A percentile compares a stretch with the other conserved stretches of the same genome.
These are phyloP conservation scores for Dichomitus squalens DNA, from an alignment of 1,284 basidiomycete genomes.

Conservation along the genomic window DNA sequence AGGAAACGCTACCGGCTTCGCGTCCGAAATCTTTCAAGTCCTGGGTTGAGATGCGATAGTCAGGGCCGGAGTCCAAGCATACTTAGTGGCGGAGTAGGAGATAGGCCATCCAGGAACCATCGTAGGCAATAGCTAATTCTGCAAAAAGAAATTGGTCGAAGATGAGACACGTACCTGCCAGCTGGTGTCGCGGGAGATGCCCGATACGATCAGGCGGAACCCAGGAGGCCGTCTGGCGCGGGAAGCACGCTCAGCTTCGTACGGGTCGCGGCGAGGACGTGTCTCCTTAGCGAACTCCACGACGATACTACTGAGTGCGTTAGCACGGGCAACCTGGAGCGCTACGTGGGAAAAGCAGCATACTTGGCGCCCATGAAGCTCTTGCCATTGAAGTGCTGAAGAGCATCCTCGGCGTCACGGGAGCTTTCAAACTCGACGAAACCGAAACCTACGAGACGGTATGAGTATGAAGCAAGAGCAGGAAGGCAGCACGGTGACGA, in stretches of 20 bases:
- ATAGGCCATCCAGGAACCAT: neutral
- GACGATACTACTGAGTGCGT: slow-evolving; percentile 63
- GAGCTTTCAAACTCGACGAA: slow-evolving; percentile 92
- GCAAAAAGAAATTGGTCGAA: slow-evolving; percentile 1
- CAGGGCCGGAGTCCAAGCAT: slow-evolving; percentile 2
- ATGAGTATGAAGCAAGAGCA: neutral
- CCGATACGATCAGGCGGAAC: slow-evolving; percentile 81
- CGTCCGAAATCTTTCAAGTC: slow-evolving; percentile 97
- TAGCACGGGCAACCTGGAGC: slow-evolving; percentile 1
- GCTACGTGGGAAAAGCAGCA: slow-evolving; percentile 26
- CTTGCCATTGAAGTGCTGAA: slow-evolving; percentile 85
- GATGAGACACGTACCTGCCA: slow-evolving; percentile 81
- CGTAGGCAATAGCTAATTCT: neutral
- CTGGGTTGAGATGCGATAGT: slow-evolving; percentile 47
- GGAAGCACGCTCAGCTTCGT: slow-evolving; percentile 58
- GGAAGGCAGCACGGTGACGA: slow-evolving; percentile 27
- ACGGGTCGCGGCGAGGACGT: slow-evolving; percentile 77
- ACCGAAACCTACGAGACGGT: slow-evolving; percentile 68
- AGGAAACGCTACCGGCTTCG: slow-evolving; percentile 87
- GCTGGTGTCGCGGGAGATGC: slow-evolving; percentile 89
- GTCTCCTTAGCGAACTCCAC: slow-evolving; percentile 92
- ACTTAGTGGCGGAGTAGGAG: neutral
- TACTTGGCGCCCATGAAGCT: slow-evolving; percentile 86
- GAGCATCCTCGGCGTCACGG: slow-evolving; percentile 92
- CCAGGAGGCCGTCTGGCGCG: slow-evolving; percentile 79